These are phyloP conservation scores for Kalmusia sp. DNA, from an alignment of 2,329 filamentous ascomycete species.

Conservation along the genomic window DNA sequence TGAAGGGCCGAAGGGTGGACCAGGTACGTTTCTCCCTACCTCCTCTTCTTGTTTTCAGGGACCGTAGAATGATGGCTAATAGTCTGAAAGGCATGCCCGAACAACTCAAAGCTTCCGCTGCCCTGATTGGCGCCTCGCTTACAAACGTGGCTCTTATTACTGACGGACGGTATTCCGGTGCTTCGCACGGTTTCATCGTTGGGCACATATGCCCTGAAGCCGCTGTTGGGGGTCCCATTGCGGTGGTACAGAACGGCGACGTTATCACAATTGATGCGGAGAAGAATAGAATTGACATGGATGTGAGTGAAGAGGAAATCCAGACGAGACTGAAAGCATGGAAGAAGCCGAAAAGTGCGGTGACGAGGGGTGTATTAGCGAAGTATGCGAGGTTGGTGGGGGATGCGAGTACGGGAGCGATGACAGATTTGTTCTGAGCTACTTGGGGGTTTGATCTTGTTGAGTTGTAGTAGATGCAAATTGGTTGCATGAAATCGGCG, in stretches of 20 bases:
- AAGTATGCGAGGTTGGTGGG: constrained; percentile 90
- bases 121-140: constrained; percentile 90
- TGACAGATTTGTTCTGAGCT: constrained; percentile 75
- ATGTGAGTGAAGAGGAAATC: constrained; percentile 75
- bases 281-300: constrained; percentile 74
- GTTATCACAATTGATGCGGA: constrained; percentile 85
- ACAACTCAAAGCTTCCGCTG: constrained; percentile 85
- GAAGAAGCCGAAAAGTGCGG: constrained; percentile 73
- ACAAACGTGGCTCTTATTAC: constrained; percentile 90
- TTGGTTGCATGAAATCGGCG: not conserved
- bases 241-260: constrained; percentile 81
- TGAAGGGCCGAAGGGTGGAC: constrained; percentile 90
- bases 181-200: constrained; percentile 90
- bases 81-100: constrained; percentile 99
- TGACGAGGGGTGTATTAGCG: constrained; percentile 83
- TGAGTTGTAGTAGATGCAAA: not conserved
- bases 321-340: constrained; percentile 68
- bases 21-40: too few species aligned
- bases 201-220: constrained; percentile 93
- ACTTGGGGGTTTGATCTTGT: not conserved
- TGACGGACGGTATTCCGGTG: constrained; percentile 88
- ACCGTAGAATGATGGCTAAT: too few species aligned
- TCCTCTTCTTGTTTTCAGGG: too few species aligned
- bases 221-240: constrained; percentile 86
- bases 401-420: constrained; percentile 89